Conservation (phyloP, 1,284 basidiomycete genomes). For the Tylopilus sp. region DNA sequence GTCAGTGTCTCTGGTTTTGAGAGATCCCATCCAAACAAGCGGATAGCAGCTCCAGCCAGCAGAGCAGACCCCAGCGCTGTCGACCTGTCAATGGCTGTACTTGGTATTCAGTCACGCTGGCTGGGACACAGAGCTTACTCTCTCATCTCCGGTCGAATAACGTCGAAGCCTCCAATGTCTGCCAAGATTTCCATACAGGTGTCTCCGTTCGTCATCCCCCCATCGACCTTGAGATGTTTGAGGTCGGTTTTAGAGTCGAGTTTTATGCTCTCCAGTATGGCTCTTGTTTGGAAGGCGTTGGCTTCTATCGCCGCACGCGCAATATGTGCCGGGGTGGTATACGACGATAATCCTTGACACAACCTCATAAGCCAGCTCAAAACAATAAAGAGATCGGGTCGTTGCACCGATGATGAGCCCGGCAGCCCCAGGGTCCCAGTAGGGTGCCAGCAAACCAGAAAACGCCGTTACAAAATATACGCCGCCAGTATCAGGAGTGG, state of each 20-base stretch:
- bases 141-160: conserved; percentile 92
- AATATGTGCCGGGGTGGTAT: conserved; percentile 92
- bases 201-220: conserved; percentile 91
- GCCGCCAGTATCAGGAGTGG: conserved; percentile 83
- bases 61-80: conserved; percentile 96
- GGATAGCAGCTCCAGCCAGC: conserved; percentile 87
- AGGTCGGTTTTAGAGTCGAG: conserved; percentile 75
- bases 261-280: conserved; percentile 92
- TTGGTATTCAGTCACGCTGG: conserved; percentile 1
- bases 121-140: conserved; percentile 57
- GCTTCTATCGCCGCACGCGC: conserved; percentile 93
- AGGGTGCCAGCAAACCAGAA: conserved; percentile 86
- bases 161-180: conserved; percentile 88
- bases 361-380: background rate
- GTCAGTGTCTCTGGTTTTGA: conserved; percentile 80
- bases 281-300: conserved; percentile 86
- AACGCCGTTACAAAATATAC: conserved; percentile 98
- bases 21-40: conserved; percentile 94
- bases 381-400: background rate
- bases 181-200: conserved; percentile 90
- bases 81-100: conserved; percentile 49
- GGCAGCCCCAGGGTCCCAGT: conserved; percentile 87
- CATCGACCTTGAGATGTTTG: conserved; percentile 87
- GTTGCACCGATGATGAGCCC: conserved; percentile 74
- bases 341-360: conserved; percentile 73